Evolutionary conservation across 1,139 yeast genomes (phyloP).

Genomic region (Wickerhamomyces sp.): DNA sequence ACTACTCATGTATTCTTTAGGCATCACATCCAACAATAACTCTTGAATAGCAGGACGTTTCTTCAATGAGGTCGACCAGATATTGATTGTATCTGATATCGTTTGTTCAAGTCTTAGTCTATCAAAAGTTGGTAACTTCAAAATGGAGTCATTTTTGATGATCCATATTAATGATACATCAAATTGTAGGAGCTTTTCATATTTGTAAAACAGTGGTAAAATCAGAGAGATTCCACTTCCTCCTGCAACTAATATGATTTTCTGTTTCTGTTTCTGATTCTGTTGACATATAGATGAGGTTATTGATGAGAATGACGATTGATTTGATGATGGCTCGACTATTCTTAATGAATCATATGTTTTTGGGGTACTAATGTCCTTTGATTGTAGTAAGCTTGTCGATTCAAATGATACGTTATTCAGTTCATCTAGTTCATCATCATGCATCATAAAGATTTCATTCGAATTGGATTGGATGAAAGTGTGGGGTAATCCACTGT

Average conservation of each 20-base stretch:
- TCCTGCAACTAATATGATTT: slow-evolving; percentile 20
- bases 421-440: neutral
- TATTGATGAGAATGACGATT: neutral
- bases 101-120: neutral
- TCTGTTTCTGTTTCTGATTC: slow-evolving; percentile 3
- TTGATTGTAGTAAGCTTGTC: neutral
- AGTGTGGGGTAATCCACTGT: slow-evolving; percentile 11
- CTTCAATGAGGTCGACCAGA: slow-evolving; percentile 23
- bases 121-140: neutral
- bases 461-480: neutral
- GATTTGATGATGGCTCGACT: neutral
- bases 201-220: slow-evolving; percentile 14
- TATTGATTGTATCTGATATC: slow-evolving; percentile 3
- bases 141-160: neutral
- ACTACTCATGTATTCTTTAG: slow-evolving; percentile 24
- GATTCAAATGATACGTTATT: neutral
- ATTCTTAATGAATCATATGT: neutral
- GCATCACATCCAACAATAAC: slow-evolving; percentile 22
- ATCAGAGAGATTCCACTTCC: slow-evolving; percentile 23
- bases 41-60: slow-evolving; percentile 37
- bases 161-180: slow-evolving; percentile 19
- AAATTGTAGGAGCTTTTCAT: slow-evolving; percentile 4
- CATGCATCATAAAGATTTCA: neutral
- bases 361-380: neutral
- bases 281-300: neutral